Base-by-base conservation (phyloP, 129 eudicot species). In the Chrysanthemum makinoi region DNA sequence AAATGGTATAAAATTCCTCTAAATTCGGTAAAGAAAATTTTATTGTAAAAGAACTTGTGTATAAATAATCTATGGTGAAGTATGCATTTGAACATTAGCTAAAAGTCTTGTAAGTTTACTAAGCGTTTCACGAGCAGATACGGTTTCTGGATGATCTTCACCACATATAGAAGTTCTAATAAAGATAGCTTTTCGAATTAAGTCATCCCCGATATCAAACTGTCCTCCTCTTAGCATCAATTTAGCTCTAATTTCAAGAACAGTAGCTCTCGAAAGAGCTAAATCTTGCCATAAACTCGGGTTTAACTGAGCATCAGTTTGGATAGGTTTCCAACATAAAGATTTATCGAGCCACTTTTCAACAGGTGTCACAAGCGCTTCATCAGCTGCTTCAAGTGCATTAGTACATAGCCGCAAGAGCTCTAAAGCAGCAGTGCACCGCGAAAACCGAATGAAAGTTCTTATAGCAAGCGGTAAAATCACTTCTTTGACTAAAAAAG, bases 221-320 rank as follows among this genome's bases (percentile, higher is more conserved):
- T 86, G 96, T 6, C 97, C 88, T 13, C 99, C 99, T 86, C 93
- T 80, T 15, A 90, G 72, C 99, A 95, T 90, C 65, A 95, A 65
- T 68, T 95, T 95, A 2, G 99, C 97, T 83, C 99, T 75, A 35
- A 91, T 86, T 70, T 95, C 99, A 12, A 95, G 77, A 72, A 90
- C 93, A n/a, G 86, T 86, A 20, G 97, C 97, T 81, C 99, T 81
- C n/a, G 90, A 83, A 50, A 95, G 79, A 1, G 99, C 97, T 68
- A 95, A 83, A 48, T 95, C 96, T 79, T 90, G 99, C 99, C 99
- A 95, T 16, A 95, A 82, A 59, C 80, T 80, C 19, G 97, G 97
- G 72, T 95, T 95, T 59, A 95, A 74, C 77, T 95, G 95, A 0
- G 99, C 99, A 53, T 70, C 86, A 16, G 99, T 90, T 52, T 86